Conservation (phyloP, 345 rosid genomes). For the Lepidium africanum region DNA sequence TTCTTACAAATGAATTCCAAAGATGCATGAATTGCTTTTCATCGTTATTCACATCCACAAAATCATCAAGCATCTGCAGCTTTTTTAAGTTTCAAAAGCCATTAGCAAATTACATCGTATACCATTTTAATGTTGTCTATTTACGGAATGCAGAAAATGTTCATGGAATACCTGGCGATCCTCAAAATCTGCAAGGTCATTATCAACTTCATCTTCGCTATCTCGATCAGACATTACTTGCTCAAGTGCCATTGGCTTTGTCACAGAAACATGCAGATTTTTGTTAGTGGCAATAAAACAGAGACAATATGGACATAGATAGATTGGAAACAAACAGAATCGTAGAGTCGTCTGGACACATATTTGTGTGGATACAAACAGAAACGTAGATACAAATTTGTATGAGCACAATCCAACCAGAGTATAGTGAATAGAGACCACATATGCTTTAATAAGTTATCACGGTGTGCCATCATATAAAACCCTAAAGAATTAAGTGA, state of each 20-base stretch:
- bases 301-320: background rate
- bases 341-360: too few relatives aligned
- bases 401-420: background rate
- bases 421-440: background rate
- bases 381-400: background rate
- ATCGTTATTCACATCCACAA: conserved; percentile 77
- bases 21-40: conserved; percentile 89
- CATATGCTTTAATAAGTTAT: background rate
- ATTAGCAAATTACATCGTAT: conserved; percentile 5
- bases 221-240: conserved; percentile 85
- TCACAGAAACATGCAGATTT: conserved; percentile 12
- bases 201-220: conserved; percentile 91
- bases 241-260: conserved; percentile 70
- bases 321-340: too few relatives aligned
- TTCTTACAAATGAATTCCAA: conserved; percentile 92
- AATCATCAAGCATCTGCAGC: conserved; percentile 95
- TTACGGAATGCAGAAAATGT: background rate
- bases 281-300: conserved; percentile 5
- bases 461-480: background rate
- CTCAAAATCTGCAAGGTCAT: conserved; percentile 70
- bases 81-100: conserved; percentile 1
- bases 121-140: background rate
- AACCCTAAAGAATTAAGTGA: background rate
- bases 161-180: conserved; percentile 68
- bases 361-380: background rate